Evolutionary conservation across 2,329 filamentous ascomycete genomes (phyloP).

Genomic region (Colletotrichum chrysophilum): DNA sequence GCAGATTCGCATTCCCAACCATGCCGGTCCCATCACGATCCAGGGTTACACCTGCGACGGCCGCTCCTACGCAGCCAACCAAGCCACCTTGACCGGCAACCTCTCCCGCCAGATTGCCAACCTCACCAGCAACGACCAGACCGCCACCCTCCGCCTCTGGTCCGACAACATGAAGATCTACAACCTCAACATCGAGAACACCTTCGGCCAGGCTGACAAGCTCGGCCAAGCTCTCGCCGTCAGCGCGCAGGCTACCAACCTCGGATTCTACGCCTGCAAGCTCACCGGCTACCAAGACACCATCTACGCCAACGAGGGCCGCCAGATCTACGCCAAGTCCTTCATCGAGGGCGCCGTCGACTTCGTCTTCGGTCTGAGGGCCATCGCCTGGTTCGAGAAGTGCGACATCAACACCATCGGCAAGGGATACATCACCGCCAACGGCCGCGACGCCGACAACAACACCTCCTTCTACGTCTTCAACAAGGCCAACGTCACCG

Average conservation of each 20-base stretch:
- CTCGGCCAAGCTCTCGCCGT: slow-evolving; percentile 60
- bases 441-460: slow-evolving; percentile 45
- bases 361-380: slow-evolving; percentile 64
- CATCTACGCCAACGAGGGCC: slow-evolving; percentile 52
- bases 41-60: slow-evolving; percentile 57
- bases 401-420: slow-evolving; percentile 52
- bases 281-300: slow-evolving; percentile 63
- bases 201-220: slow-evolving; percentile 50
- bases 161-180: slow-evolving; percentile 64
- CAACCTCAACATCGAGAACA: slow-evolving; percentile 42
- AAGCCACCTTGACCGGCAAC: slow-evolving; percentile 45
- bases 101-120: slow-evolving; percentile 40
- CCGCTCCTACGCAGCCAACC: slow-evolving; percentile 51
- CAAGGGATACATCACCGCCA: slow-evolving; percentile 51
- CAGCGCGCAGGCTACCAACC: slow-evolving; percentile 48
- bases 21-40: slow-evolving; percentile 46
- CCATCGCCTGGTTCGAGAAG: slow-evolving; percentile 58
- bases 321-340: slow-evolving; percentile 58
- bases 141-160: slow-evolving; percentile 45
- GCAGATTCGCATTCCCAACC: slow-evolving; percentile 8
- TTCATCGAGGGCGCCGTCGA: slow-evolving; percentile 63
- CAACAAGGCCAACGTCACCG: slow-evolving; percentile 51
- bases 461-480: slow-evolving; percentile 48
- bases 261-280: slow-evolving; percentile 53
- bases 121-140: slow-evolving; percentile 49